phyloP scores from a whole-genome alignment of 2,329 filamentous ascomycete genomes.

The Penicillium fuscoglaucum region DNA sequence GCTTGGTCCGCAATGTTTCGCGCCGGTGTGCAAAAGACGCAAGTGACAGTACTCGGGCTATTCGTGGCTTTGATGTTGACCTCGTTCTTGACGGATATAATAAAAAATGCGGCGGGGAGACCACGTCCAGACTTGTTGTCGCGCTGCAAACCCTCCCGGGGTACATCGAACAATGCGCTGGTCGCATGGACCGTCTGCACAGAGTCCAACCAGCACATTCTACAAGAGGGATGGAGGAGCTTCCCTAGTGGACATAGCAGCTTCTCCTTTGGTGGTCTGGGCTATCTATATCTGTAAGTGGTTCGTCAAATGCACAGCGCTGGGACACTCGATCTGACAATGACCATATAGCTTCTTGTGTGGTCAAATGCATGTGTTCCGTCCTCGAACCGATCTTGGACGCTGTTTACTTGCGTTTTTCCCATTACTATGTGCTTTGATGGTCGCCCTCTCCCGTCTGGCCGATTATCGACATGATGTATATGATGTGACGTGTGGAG shows the following conservation, averaged over 20 bases:
- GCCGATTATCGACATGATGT: conserved; percentile 67
- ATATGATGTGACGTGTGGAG: conserved; percentile 60
- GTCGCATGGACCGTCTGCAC: conserved; percentile 51
- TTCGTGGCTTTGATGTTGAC: conserved; percentile 74
- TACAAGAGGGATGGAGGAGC: conserved; percentile 66
- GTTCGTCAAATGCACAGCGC: background rate
- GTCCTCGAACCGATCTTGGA: conserved; percentile 58
- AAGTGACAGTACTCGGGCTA: conserved; percentile 81
- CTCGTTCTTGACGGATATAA: conserved; percentile 79
- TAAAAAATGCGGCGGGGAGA: conserved; percentile 85
- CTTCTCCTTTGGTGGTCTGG: conserved; percentile 62
- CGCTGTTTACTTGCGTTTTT: conserved; percentile 56
- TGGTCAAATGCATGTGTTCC: conserved; percentile 60
- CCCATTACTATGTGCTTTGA: conserved; percentile 57
- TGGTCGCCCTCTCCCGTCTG: conserved; percentile 63
- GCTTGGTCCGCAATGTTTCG: conserved; percentile 63
- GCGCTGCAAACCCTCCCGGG: conserved; percentile 73
- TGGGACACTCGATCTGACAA: background rate
- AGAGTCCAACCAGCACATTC: conserved; percentile 54
- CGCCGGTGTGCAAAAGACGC: conserved; percentile 72
- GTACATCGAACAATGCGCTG: conserved; percentile 56
- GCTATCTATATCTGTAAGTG: conserved; percentile 55
- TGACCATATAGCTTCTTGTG: conserved; percentile 41
- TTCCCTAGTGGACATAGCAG: conserved; percentile 65
- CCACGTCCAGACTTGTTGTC: conserved; percentile 84